These are phyloP conservation scores for Rusavskia elegans DNA, from an alignment of 495 filamentous ascomycete genomes.

Conservation along the genomic window DNA sequence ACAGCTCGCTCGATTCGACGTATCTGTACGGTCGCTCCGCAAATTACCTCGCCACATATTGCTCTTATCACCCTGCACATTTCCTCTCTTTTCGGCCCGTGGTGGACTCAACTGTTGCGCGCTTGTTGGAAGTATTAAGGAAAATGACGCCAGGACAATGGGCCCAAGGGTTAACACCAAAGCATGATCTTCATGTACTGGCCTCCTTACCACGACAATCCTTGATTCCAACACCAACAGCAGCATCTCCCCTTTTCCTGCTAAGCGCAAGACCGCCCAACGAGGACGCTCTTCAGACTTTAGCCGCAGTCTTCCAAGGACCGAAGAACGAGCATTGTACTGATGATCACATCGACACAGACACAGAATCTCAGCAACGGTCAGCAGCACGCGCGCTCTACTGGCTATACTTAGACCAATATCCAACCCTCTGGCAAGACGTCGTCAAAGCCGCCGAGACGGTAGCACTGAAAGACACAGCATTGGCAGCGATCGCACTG, in stretches of 20 bases:
- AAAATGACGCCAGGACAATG: conserved; percentile 29
- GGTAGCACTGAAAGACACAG: conserved; percentile 40
- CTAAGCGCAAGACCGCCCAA: conserved; percentile 35
- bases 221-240: conserved; percentile 32
- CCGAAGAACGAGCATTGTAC: conserved; percentile 19
- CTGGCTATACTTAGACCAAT: conserved; percentile 34
- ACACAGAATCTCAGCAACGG: conserved; percentile 25
- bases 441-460: conserved; percentile 38
- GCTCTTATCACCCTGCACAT: conserved; percentile 36
- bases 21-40: conserved; percentile 39
- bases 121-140: conserved; percentile 26
- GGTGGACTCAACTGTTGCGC: conserved; percentile 28
- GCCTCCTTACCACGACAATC: conserved; percentile 39
- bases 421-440: conserved; percentile 34
- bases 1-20: conserved; percentile 33
- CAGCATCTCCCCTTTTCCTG: conserved; percentile 28
- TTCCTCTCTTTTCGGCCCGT: conserved; percentile 27
- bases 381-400: conserved; percentile 42
- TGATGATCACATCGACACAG: conserved; percentile 19
- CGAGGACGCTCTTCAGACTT: conserved; percentile 34
- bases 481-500: conserved; percentile 37
- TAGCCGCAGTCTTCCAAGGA: conserved; percentile 40
- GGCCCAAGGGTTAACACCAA: conserved; percentile 33
- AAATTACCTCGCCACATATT: conserved; percentile 42
- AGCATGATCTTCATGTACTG: conserved; percentile 38